Evolutionary conservation across 768 basidiomycete species (phyloP), one percentile per base, ranked within the genome.

Genomic region (Lactarius hengduanensis): DNA sequence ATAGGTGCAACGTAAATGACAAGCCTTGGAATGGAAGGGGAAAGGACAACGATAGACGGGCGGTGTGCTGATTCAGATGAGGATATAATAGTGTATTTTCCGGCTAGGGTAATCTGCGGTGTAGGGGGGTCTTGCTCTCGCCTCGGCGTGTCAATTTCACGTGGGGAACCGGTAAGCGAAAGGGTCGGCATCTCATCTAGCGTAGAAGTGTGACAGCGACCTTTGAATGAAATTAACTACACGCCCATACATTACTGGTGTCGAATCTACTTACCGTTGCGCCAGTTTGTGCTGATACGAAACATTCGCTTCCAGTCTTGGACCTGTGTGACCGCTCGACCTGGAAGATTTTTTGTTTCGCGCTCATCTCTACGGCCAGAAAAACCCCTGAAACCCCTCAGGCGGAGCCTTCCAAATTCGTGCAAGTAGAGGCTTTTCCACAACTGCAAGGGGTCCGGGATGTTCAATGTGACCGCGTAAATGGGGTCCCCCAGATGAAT

Each of bases 271-370:
- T 70, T 71, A 92, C 91, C 91, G 76, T 78, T 89, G 74, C 83
- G 83, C 91, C 91, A 93, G 70, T 92, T 92, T 18, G 86, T 86
- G 71, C 89, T 91, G 68, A 92, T 89, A 63, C 89, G 83, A 75
- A 91, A 92, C 90, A 92, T 91, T 84, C 85, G 89, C 75, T 90
- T 92, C 91, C 91, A 93, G 72, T 91, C 86, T 73, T 81, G 84
- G 56, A 76, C 65, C 36, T 78, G 73, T 41, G 77, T 69, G 50
- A 63, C 58, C 32, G 45, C 82, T 73, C 86, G 76, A 32, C 79
- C 80, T 13, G 89, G 90, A 34, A 92, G 77, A 2, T 82, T 79
- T 71, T 80, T 86, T 28, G 87, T 75, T 73, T 85, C 81, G 65
- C 85, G 79, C 5, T 85, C 86, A 71, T 90, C 86, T 7, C 76